A percentile compares a stretch with the other conserved stretches of the same genome.
Conservation (phyloP, 176 grass and related monocot genomes). For the Paspalum vaginatum region DNA sequence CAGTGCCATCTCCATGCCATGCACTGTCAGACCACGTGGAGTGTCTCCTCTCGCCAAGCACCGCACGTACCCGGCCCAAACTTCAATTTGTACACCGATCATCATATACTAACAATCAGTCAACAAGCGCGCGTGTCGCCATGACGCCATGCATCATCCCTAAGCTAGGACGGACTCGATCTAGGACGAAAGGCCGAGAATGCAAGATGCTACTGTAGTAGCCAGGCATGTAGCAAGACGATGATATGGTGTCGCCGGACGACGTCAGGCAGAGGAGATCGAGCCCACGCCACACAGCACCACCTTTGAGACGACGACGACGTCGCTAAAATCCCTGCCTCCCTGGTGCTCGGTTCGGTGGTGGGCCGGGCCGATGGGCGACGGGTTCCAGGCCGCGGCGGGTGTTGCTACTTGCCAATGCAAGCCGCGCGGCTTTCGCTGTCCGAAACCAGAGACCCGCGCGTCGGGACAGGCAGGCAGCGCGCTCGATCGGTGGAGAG, state of each 20-base stretch:
- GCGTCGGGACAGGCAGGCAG: not conserved
- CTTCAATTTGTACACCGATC: not conserved
- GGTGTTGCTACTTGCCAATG: not conserved
- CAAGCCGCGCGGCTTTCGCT: not conserved
- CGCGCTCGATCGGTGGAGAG: not conserved
- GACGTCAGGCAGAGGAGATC: not conserved
- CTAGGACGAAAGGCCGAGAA: not conserved
- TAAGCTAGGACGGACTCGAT: too few species aligned
- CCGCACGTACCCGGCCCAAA: not conserved
- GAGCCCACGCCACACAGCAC: too few species aligned
- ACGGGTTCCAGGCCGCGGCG: not conserved
- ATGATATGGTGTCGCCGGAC: conserved; percentile 2
- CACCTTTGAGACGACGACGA: not conserved
- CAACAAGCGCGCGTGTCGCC: not conserved
- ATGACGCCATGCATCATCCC: not conserved
- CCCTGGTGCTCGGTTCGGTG: not conserved
- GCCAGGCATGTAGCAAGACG: not conserved
- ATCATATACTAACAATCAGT: not conserved
- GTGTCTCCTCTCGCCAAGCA: not conserved
- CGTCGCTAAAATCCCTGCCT: conserved; percentile 14
- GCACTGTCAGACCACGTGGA: not conserved
- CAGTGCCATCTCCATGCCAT: not conserved
- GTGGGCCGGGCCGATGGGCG: not conserved
- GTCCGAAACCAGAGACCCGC: conserved; percentile 7
- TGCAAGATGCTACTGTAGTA: not conserved